Conservation (phyloP, 2,329 filamentous ascomycete genomes). For the Pestalotiopsis sp. region DNA sequence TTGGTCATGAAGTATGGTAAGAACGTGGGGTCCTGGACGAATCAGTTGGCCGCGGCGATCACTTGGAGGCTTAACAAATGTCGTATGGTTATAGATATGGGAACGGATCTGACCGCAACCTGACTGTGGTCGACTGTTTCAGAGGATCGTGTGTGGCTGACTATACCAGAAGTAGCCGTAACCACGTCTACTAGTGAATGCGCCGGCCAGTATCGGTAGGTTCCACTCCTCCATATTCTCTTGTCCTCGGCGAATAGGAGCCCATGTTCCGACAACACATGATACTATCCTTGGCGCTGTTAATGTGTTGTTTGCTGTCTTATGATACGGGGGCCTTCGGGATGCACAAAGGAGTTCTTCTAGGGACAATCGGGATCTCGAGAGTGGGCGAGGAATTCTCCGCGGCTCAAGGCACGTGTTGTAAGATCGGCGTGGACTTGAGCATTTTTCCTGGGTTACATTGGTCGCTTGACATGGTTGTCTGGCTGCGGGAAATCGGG, state of each 20-base stretch:
- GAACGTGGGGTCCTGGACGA: constrained; percentile 2
- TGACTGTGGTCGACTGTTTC: neutral
- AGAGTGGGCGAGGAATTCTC: neutral
- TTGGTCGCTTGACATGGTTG: neutral
- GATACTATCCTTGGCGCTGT: neutral
- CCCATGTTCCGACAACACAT: neutral
- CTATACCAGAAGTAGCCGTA: neutral
- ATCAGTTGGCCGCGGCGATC: neutral
- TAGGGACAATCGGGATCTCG: neutral
- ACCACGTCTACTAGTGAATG: constrained; percentile 6
- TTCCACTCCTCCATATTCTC: neutral
- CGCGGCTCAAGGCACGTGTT: neutral
- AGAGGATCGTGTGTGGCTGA: neutral
- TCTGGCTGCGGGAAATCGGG: neutral
- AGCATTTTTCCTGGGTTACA: neutral
- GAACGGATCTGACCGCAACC: neutral
- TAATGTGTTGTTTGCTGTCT: neutral
- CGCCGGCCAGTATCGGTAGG: neutral
- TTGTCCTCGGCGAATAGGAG: neutral
- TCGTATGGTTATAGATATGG: constrained; percentile 7
- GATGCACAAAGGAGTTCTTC: neutral
- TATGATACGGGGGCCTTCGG: neutral
- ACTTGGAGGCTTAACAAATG: neutral
- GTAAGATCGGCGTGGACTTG: neutral
- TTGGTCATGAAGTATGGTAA: constrained; percentile 1